Evolutionary conservation across 225 moss, liverwort and hornwort genomes (phyloP).

Genomic region (Antitrichia curtipendula): DNA sequence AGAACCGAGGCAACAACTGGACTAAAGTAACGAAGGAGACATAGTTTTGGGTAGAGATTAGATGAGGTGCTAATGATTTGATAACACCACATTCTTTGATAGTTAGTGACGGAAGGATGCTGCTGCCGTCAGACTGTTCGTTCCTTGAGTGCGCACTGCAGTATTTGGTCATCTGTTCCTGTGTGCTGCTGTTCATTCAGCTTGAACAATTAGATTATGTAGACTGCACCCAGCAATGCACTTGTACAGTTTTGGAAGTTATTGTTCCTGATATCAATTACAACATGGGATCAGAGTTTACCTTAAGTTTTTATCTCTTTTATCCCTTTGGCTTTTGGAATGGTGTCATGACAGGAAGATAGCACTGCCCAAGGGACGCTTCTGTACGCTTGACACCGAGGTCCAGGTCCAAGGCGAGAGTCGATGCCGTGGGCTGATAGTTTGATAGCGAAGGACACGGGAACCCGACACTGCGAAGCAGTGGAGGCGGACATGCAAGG

Average conservation of each 20-base stretch:
- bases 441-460: not conserved
- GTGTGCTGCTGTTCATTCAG: not conserved
- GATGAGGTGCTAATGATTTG: not conserved
- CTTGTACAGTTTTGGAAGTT: conserved; percentile 13
- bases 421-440: not conserved
- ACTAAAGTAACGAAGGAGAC: conserved; percentile 35
- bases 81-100: not conserved
- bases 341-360: not conserved
- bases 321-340: not conserved
- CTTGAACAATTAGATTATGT: not conserved
- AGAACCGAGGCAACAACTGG: conserved; percentile 71
- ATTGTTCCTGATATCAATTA: not conserved
- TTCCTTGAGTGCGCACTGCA: not conserved
- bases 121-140: not conserved
- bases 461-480: not conserved
- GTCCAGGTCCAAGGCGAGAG: not conserved
- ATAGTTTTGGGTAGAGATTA: not conserved
- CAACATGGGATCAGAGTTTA: not conserved
- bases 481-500: not conserved
- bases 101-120: not conserved
- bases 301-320: not conserved
- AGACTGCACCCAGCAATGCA: not conserved
- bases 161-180: not conserved
- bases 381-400: not conserved
- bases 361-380: not conserved